These are phyloP conservation scores for Ogataea nitratoaversa DNA, from an alignment of 805 yeast species.

Conservation along the genomic window DNA sequence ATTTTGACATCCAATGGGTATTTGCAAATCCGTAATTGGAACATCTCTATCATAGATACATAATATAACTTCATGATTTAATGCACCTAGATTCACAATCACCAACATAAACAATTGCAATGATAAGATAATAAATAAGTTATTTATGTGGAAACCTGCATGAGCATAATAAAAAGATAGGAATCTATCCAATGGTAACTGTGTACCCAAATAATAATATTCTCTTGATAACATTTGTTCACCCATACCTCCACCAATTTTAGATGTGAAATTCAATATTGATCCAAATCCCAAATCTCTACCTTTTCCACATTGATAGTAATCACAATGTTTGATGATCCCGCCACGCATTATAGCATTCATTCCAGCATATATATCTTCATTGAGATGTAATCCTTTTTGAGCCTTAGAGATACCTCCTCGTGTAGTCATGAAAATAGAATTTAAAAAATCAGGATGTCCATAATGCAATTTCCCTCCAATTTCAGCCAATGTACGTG, in stretches of 20 bases:
- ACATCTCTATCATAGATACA: constrained; percentile 64
- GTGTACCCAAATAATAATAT: constrained; percentile 77
- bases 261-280: constrained; percentile 78
- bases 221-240: constrained; percentile 85
- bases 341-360: constrained; percentile 81
- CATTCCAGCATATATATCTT: constrained; percentile 89
- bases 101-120: constrained; percentile 84
- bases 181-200: constrained; percentile 75
- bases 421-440: constrained; percentile 75
- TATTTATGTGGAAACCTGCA: constrained; percentile 85
- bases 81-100: constrained; percentile 72
- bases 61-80: constrained; percentile 64
- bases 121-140: constrained; percentile 80
- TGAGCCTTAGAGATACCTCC: constrained; percentile 89
- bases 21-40: constrained; percentile 69
- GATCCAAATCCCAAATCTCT: constrained; percentile 87
- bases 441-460: constrained; percentile 80
- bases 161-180: constrained; percentile 82
- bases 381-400: constrained; percentile 80
- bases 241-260: constrained; percentile 93
- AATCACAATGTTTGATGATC: constrained; percentile 82
- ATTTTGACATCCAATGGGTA: constrained; percentile 83
- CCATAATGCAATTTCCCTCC: constrained; percentile 88
- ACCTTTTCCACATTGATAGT: constrained; percentile 88
- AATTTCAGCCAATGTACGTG: constrained; percentile 77